Conservation (phyloP, 2,329 filamentous ascomycete genomes). For the Talaromyces rugulosus region DNA sequence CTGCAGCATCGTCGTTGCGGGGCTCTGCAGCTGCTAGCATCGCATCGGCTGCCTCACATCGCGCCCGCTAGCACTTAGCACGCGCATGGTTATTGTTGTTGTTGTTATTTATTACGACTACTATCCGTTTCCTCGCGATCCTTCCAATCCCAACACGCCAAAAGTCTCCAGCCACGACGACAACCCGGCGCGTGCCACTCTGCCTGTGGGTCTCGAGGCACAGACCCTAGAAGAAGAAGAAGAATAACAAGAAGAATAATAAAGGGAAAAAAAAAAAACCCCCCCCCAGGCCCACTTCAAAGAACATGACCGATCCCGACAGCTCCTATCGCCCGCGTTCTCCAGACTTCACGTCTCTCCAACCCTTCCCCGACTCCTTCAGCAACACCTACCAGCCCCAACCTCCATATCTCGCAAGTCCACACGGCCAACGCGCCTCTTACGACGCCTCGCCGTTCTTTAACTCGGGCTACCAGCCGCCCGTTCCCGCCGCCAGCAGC, state of each 20-base stretch:
- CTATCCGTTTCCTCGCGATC: background rate
- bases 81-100: background rate
- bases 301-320: slow-evolving; percentile 41
- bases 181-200: background rate
- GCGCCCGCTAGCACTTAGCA: background rate
- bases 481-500: slow-evolving; percentile 18
- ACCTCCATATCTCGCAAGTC: slow-evolving; percentile 27
- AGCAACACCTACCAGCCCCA: slow-evolving; percentile 26
- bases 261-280: background rate
- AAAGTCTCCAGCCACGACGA: background rate
- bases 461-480: slow-evolving; percentile 32
- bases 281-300: background rate
- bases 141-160: background rate
- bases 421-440: slow-evolving; percentile 35
- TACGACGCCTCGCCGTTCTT: slow-evolving; percentile 47
- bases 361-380: slow-evolving; percentile 36
- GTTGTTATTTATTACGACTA: background rate
- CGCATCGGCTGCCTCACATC: background rate
- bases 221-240: background rate
- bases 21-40: background rate
- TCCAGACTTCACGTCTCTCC: slow-evolving; percentile 49
- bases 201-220: slow-evolving; percentile 1
- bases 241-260: background rate
- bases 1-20: background rate
- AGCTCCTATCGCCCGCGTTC: slow-evolving; percentile 45